Conservation (phyloP, 73 alveolate genomes). For the Symbiodinium natans region DNA sequence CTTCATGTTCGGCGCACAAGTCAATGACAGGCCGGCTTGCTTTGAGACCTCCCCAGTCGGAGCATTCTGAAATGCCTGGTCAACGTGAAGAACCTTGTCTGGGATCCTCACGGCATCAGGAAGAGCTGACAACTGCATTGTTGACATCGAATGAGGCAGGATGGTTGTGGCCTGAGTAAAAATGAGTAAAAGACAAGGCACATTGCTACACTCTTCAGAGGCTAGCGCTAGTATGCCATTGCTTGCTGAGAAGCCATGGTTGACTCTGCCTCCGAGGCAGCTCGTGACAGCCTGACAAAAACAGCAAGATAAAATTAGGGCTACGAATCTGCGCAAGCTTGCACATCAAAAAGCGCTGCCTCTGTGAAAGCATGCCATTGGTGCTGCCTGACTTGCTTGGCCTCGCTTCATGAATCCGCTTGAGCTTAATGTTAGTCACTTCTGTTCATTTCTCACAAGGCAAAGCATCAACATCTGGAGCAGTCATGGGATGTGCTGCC, state of each 20-base stretch:
- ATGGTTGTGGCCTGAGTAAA: not conserved
- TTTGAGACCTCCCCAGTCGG: not conserved
- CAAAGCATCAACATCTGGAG: not conserved
- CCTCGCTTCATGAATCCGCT: too few relatives aligned
- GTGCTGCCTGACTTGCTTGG: conserved; percentile 88
- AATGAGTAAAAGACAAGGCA: not conserved
- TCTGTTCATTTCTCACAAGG: too few relatives aligned
- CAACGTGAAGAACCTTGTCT: not conserved
- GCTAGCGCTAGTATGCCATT: too few relatives aligned
- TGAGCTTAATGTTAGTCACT: too few relatives aligned
- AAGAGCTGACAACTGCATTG: not conserved
- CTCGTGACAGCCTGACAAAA: conserved; percentile 71
- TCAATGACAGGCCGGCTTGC: not conserved
- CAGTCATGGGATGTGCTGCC: not conserved
- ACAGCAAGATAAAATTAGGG: too few relatives aligned
- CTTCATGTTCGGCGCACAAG: too few relatives aligned
- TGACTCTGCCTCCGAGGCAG: conserved; percentile 75
- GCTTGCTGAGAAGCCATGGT: conserved; percentile 31
- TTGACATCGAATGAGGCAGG: not conserved
- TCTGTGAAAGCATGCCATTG: conserved; percentile 17
- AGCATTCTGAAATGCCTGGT: too few relatives aligned
- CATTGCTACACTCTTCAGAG: too few relatives aligned
- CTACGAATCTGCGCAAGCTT: too few relatives aligned
- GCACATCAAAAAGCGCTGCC: not conserved
- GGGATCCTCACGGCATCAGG: not conserved